phyloP scores from a whole-genome alignment of 2,329 filamentous ascomycete species.

The Acephala macrosclerotiorum region DNA sequence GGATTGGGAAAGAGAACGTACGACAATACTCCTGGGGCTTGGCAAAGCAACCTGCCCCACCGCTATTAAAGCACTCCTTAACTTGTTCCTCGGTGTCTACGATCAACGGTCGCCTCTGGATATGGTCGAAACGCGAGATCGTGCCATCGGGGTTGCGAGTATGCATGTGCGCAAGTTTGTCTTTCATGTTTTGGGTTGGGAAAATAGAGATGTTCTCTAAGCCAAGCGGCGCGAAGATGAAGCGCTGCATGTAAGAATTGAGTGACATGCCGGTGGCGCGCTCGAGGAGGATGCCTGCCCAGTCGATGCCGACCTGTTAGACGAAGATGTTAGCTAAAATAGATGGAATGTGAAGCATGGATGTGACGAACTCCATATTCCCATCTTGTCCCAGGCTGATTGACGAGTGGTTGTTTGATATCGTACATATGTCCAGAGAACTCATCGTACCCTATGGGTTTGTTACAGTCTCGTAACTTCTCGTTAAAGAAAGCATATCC shows the following conservation, averaged over 20 bases:
- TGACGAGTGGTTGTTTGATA: conserved; percentile 52
- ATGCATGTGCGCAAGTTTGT: conserved; percentile 63
- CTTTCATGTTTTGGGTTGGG: conserved; percentile 14
- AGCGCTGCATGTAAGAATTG: conserved; percentile 30
- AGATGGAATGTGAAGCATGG: not conserved
- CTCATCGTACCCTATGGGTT: conserved; percentile 47
- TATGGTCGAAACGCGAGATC: conserved; percentile 18
- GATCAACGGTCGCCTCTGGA: conserved; percentile 17
- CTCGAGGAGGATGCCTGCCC: conserved; percentile 57
- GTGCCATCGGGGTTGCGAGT: conserved; percentile 48
- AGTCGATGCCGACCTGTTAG: conserved; percentile 40
- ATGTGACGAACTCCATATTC: conserved; percentile 24
- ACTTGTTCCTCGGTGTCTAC: conserved; percentile 2
- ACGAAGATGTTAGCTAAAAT: not conserved
- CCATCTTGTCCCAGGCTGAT: conserved; percentile 68
- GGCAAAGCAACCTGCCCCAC: conserved; percentile 67
- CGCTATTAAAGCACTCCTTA: conserved; percentile 57
- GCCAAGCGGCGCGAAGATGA: conserved; percentile 30
- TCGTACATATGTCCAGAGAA: conserved; percentile 30
- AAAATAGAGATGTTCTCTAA: conserved; percentile 24
- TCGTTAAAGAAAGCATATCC: conserved; percentile 63
- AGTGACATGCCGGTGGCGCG: conserved; percentile 42
- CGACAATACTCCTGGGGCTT: conserved; percentile 62
- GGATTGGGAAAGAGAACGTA: conserved; percentile 9
- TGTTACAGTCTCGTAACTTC: conserved; percentile 54